These are phyloP conservation scores for Aspergillus jensenii DNA, from an alignment of 2,329 filamentous ascomycete species.

Conservation along the genomic window DNA sequence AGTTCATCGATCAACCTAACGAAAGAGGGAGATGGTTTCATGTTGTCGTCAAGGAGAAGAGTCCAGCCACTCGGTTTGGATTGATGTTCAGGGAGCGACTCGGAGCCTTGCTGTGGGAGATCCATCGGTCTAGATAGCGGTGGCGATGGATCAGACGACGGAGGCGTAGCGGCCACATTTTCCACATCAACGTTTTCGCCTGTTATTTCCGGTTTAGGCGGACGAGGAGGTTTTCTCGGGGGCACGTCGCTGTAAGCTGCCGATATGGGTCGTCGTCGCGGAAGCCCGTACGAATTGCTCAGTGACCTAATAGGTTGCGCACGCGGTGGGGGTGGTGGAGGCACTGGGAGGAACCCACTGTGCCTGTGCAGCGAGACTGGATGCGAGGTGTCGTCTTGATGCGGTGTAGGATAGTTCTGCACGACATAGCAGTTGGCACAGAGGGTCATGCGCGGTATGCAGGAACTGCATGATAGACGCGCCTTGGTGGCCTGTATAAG, in stretches of 20 bases:
- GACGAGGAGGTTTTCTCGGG: slow-evolving; percentile 5
- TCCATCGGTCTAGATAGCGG: background rate
- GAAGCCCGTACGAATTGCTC: background rate
- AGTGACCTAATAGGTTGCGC: background rate
- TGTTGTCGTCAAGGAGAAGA: slow-evolving; percentile 1
- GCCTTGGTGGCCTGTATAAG: slow-evolving; percentile 3
- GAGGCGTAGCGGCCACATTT: background rate
- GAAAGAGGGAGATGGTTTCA: slow-evolving; percentile 1
- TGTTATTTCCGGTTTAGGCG: background rate
- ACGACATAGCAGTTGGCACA: slow-evolving; percentile 11
- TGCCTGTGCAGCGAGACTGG: background rate
- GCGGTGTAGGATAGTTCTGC: background rate
- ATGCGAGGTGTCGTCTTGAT: slow-evolving; percentile 7
- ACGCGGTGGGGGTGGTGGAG: slow-evolving; percentile 7
- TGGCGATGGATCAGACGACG: background rate
- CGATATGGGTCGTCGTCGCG: background rate
- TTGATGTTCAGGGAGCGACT: background rate
- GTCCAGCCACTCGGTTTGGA: background rate
- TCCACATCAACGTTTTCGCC: background rate
- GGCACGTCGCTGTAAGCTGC: background rate
- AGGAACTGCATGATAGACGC: slow-evolving; percentile 3
- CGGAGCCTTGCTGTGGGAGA: background rate
- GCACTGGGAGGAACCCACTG: slow-evolving; percentile 5
- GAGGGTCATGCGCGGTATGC: slow-evolving; percentile 4
- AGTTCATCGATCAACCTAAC: slow-evolving; percentile 1